Conservation (phyloP, 2,329 filamentous ascomycete genomes). For the Nigrospora oryzae region DNA sequence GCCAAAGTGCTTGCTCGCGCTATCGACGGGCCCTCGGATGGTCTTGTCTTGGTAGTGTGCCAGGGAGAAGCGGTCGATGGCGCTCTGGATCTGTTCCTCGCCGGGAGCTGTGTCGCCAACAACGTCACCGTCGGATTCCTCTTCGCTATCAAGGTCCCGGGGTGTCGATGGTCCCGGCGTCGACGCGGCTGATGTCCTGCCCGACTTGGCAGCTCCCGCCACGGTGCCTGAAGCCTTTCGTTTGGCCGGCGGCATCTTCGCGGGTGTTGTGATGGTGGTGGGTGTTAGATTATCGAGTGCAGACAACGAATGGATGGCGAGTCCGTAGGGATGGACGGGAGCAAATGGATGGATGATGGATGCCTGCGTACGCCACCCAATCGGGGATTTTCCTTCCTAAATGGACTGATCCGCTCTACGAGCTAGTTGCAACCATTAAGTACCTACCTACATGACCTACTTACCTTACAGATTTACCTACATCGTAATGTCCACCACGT, state of each 20-base stretch:
- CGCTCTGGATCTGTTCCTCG: slow-evolving; percentile 47
- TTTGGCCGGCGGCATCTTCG: neutral
- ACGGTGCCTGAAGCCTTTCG: slow-evolving; percentile 1
- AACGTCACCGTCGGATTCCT: slow-evolving; percentile 44
- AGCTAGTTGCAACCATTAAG: too few species aligned
- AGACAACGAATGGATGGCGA: too few species aligned
- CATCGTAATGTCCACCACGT: too few species aligned
- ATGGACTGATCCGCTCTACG: too few species aligned
- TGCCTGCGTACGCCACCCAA: too few species aligned
- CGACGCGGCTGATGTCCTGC: slow-evolving; percentile 47
- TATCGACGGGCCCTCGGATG: slow-evolving; percentile 27
- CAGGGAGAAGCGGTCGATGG: slow-evolving; percentile 51
- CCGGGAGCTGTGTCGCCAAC: slow-evolving; percentile 43
- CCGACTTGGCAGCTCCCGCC: slow-evolving; percentile 32
- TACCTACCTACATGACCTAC: too few species aligned
- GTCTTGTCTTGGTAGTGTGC: slow-evolving; percentile 40
- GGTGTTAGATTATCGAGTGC: too few species aligned
- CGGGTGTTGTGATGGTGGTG: neutral
- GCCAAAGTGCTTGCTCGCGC: slow-evolving; percentile 36
- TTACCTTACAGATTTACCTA: too few species aligned
- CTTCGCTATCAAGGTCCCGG: slow-evolving; percentile 46
- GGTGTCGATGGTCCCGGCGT: slow-evolving; percentile 55
- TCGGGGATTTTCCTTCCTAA: too few species aligned
- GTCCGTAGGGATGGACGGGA: too few species aligned
- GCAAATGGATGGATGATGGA: too few species aligned